phyloP scores from a whole-genome alignment of 164 flowering plant genomes.

The Protea cynaroides region DNA sequence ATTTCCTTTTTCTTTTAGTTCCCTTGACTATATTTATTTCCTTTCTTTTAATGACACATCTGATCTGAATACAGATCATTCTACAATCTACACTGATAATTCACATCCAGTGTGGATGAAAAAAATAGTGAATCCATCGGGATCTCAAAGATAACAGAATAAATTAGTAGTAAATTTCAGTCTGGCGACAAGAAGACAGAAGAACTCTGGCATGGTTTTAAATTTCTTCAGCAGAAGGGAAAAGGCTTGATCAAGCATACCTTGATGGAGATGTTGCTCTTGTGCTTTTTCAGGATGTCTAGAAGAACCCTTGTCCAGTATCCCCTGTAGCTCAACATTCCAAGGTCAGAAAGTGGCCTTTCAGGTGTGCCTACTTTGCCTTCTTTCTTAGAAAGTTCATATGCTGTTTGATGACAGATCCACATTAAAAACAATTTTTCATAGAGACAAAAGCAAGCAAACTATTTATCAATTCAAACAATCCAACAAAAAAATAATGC shows the following conservation, averaged over 20 bases:
- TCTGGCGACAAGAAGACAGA: background rate
- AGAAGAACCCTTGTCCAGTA: conserved; percentile 96
- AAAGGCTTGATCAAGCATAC: conserved; percentile 24
- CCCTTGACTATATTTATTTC: no score
- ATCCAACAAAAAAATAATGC: background rate
- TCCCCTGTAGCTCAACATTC: conserved; percentile 91
- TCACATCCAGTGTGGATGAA: no score
- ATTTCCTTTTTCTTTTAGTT: no score
- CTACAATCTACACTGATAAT: no score
- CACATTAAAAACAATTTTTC: background rate
- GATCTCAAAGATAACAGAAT: background rate
- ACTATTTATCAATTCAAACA: background rate
- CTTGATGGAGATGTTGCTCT: conserved; percentile 95
- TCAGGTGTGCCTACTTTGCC: conserved; percentile 98
- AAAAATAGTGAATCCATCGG: background rate
- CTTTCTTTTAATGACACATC: no score
- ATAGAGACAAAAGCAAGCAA: background rate
- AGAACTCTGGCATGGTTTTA: background rate
- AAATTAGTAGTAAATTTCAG: background rate
- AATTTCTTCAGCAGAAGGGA: background rate
- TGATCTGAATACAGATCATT: no score
- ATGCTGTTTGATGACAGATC: conserved; percentile 41
- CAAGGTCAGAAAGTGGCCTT: conserved; percentile 94
- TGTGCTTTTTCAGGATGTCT: conserved; percentile 92
- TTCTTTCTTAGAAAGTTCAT: conserved; percentile 95